A percentile compares a stretch with the other conserved stretches of the same genome.
phyloP scores from a whole-genome alignment of 331 rosid species.

The Pyrus hybrid region DNA sequence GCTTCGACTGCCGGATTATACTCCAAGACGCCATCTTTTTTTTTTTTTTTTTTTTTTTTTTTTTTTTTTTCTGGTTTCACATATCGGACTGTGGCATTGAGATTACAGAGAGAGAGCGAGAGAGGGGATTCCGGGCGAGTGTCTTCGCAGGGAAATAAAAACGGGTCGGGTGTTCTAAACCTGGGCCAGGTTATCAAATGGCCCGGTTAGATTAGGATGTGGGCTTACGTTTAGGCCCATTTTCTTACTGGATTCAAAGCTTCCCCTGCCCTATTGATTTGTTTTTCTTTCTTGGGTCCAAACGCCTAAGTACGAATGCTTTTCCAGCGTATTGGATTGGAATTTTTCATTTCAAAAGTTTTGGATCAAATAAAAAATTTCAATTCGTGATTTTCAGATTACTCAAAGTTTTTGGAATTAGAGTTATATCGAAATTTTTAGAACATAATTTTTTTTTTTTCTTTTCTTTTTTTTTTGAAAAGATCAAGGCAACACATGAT shows the following conservation, averaged over 20 bases:
- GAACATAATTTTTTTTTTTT: no score
- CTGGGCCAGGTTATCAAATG: background rate
- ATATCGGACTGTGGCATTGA: constrained; percentile 2
- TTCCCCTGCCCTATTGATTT: background rate
- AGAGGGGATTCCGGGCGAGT: background rate
- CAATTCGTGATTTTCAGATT: no score
- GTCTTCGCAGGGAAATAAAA: no score
- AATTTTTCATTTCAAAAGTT: no score
- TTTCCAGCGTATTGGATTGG: no score
- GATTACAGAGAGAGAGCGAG: background rate
- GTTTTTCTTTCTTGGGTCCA: background rate
- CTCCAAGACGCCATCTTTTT: constrained; percentile 52
- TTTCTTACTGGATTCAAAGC: background rate
- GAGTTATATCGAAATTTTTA: no score
- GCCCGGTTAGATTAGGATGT: background rate
- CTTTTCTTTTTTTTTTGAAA: no score
- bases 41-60: no score
- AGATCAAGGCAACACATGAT: no score
- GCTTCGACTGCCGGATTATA: constrained; percentile 42
- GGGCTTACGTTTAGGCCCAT: background rate
- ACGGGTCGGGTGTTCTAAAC: background rate
- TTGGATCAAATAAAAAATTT: no score
- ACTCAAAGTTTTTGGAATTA: no score
- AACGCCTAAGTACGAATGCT: no score
- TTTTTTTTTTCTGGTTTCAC: background rate